Evolutionary conservation across 192 early-diverging fungal genomes (phyloP).

Genomic region (Rhizophagus clarus): DNA sequence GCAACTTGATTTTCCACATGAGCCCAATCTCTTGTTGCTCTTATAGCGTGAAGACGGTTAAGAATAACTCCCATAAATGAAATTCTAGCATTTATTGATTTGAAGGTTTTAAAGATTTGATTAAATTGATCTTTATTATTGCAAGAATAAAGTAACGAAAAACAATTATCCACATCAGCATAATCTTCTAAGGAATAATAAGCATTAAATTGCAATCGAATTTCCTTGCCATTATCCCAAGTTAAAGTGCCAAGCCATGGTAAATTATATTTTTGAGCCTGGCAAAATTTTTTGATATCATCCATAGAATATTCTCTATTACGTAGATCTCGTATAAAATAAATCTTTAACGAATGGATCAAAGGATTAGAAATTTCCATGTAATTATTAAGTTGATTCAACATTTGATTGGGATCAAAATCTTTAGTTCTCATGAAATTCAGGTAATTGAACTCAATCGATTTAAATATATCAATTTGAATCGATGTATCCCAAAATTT

Average conservation of each 20-base stretch:
- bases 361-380: neutral
- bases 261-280: neutral
- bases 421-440: neutral
- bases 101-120: neutral
- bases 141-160: neutral
- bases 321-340: slow-evolving; percentile 26
- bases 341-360: slow-evolving; percentile 23
- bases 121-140: neutral
- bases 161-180: neutral
- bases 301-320: slow-evolving; percentile 19
- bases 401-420: neutral
- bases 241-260: slow-evolving; percentile 25
- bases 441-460: slow-evolving; percentile 7
- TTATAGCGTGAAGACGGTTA: slow-evolving; percentile 7
- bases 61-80: slow-evolving; percentile 22
- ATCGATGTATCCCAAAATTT: neutral
- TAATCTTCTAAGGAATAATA: slow-evolving; percentile 15
- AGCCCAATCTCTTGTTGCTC: slow-evolving; percentile 18
- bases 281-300: slow-evolving; percentile 29
- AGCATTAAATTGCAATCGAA: slow-evolving; percentile 28
- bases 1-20: slow-evolving; percentile 10
- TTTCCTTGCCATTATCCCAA: slow-evolving; percentile 12
- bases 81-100: neutral
- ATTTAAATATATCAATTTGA: neutral
- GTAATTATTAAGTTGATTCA: slow-evolving; percentile 17